Conservation (phyloP, 495 filamentous ascomycete genomes). For the Trichoderma asperelloides region DNA sequence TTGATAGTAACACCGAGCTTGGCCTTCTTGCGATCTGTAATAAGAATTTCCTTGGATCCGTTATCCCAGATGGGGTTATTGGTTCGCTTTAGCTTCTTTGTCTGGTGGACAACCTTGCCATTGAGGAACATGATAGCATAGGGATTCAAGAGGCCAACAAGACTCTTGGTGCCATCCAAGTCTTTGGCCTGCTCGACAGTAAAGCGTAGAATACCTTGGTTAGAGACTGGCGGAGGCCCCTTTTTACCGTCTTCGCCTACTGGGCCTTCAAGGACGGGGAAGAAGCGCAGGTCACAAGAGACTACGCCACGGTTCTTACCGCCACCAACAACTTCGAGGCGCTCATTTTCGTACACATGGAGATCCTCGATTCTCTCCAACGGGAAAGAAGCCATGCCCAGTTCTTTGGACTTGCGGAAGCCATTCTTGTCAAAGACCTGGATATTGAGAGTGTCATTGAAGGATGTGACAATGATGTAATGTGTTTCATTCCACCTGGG, state of each 20-base stretch:
- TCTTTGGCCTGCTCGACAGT: constrained; percentile 95
- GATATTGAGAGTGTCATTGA: constrained; percentile 76
- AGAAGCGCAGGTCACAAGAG: constrained; percentile 81
- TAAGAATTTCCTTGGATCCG: constrained; percentile 81
- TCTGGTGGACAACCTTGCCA: constrained; percentile 74
- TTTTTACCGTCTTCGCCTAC: constrained; percentile 66
- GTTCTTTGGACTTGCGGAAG: constrained; percentile 88
- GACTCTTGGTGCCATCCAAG: constrained; percentile 78
- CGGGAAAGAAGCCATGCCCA: constrained; percentile 75
- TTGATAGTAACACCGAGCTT: constrained; percentile 88
- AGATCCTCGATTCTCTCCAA: constrained; percentile 73
- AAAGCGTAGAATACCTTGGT: constrained; percentile 86
- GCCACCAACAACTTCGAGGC: constrained; percentile 73
- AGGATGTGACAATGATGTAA: constrained; percentile 85
- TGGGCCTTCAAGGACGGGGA: constrained; percentile 73
- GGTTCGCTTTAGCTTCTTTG: constrained; percentile 85
- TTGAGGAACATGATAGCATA: constrained; percentile 85
- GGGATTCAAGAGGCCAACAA: constrained; percentile 82
- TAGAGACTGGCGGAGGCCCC: constrained; percentile 76
- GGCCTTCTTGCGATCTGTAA: constrained; percentile 84
- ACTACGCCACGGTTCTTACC: constrained; percentile 75
- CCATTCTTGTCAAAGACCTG: constrained; percentile 91
- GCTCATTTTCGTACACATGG: constrained; percentile 70
- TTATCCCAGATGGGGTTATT: constrained; percentile 94
- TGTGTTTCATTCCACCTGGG: constrained; percentile 95